These are phyloP conservation scores for Protea cynaroides DNA, from an alignment of 164 flowering plant species.

Conservation along the genomic window DNA sequence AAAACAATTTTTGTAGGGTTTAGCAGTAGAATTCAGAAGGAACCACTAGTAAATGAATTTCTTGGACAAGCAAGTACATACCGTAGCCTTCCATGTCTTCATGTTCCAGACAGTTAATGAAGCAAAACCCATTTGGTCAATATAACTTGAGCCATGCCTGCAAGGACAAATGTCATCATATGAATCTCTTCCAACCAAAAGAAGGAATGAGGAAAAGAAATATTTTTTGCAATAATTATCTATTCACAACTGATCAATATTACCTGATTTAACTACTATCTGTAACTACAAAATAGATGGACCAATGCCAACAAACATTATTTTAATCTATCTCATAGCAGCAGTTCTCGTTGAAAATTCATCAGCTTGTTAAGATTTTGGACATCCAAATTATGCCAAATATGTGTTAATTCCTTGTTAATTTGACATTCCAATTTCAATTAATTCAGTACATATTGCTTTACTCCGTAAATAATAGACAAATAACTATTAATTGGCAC, in stretches of 20 bases:
- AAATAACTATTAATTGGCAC: too few relatives aligned
- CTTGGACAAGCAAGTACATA: conserved; percentile 28
- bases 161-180: conserved; percentile 12
- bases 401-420: too few relatives aligned
- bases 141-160: conserved; percentile 44
- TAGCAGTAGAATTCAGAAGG: neutral
- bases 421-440: too few relatives aligned
- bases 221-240: neutral
- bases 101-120: conserved; percentile 95
- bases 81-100: conserved; percentile 97
- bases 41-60: conserved; percentile 3
- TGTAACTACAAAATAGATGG: neutral
- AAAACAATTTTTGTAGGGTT: conserved; percentile 17
- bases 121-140: conserved; percentile 66
- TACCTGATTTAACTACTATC: neutral
- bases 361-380: neutral
- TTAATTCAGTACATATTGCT: too few relatives aligned
- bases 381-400: too few relatives aligned
- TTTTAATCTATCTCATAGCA: neutral
- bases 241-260: neutral
- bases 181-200: conserved; percentile 2
- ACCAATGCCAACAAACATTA: neutral
- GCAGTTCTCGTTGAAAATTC: neutral
- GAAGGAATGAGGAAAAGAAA: neutral
- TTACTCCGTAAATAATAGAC: neutral